These are phyloP conservation scores for Microbotryum silenes-acaulis DNA, from an alignment of 1,284 basidiomycete species.

Conservation along the genomic window DNA sequence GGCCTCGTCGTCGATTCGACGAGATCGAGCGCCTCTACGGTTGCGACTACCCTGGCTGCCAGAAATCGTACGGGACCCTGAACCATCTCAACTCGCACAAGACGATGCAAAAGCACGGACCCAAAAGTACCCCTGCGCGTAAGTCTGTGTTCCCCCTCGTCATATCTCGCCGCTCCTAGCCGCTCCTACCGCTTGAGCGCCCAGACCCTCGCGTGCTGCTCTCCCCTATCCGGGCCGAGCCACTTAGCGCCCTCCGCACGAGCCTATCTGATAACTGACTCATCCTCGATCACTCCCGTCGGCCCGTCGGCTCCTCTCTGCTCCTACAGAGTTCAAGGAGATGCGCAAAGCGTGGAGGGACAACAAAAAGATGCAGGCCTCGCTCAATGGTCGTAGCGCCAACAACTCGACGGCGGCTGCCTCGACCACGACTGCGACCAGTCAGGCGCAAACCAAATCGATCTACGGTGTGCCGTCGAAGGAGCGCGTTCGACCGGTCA, in stretches of 20 bases:
- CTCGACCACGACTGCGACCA: background rate
- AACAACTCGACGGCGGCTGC: conserved; percentile 2
- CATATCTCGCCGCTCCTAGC: background rate
- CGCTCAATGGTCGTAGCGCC: conserved; percentile 9
- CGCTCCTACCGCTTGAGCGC: background rate
- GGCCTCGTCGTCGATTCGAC: conserved; percentile 72
- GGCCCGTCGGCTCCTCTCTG: background rate
- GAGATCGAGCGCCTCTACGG: conserved; percentile 87
- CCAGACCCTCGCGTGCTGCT: too few relatives aligned
- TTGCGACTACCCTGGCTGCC: conserved; percentile 72
- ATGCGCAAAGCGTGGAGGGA: conserved; percentile 91
- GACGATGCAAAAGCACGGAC: conserved; percentile 82
- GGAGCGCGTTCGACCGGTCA: conserved; percentile 26
- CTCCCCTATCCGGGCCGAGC: too few relatives aligned
- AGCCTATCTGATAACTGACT: background rate
- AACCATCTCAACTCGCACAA: conserved; percentile 90
- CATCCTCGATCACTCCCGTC: conserved; percentile 6
- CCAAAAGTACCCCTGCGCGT: conserved; percentile 75
- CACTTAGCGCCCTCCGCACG: too few relatives aligned
- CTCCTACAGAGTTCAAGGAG: conserved; percentile 81
- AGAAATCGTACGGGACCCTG: conserved; percentile 55
- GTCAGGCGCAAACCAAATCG: background rate
- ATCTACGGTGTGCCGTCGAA: background rate
- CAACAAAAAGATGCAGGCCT: conserved; percentile 67
- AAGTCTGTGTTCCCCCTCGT: conserved; percentile 36